Percentiles rank a stretch among this genome's conserved stretches.
Conservation (phyloP, 2,329 filamentous ascomycete genomes). For the Balansia obtecta region DNA sequence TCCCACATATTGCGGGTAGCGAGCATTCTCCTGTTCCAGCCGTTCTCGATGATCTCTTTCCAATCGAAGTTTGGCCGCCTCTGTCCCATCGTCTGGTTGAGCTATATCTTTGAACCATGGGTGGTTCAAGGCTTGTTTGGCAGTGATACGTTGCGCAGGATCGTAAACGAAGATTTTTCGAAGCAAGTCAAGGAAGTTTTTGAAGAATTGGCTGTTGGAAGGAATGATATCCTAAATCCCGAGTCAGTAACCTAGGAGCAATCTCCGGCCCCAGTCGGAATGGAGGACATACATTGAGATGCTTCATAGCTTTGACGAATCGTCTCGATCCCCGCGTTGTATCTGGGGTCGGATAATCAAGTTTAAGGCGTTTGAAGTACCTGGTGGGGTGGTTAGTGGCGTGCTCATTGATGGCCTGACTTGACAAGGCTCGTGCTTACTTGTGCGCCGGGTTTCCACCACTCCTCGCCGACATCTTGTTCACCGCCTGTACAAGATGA, state of each 20-base stretch:
- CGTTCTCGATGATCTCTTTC: constrained; percentile 6
- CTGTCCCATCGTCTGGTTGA: constrained; percentile 48
- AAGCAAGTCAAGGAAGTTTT: constrained; percentile 44
- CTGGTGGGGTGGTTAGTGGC: constrained; percentile 22
- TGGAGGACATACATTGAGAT: constrained; percentile 39
- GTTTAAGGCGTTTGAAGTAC: constrained; percentile 52
- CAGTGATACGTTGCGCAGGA: constrained; percentile 44
- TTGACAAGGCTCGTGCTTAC: constrained; percentile 26
- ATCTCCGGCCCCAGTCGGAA: not conserved
- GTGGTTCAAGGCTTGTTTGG: constrained; percentile 45
- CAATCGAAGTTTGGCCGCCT: constrained; percentile 41
- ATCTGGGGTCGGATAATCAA: constrained; percentile 52
- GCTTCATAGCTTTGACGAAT: constrained; percentile 64
- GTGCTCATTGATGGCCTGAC: not conserved
- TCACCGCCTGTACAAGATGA: constrained; percentile 37
- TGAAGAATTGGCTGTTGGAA: constrained; percentile 37
- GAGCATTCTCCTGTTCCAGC: constrained; percentile 5
- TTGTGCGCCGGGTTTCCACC: constrained; percentile 51
- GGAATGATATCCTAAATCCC: constrained; percentile 37
- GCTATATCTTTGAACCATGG: constrained; percentile 48
- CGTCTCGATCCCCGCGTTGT: constrained; percentile 51
- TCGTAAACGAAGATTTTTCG: constrained; percentile 51
- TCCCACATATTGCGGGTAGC: not conserved
- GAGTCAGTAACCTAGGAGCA: not conserved
- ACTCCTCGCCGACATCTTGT: constrained; percentile 42